Evolutionary conservation across 441 rosid genomes (phyloP).

Genomic region (Aleurites moluccanus): DNA sequence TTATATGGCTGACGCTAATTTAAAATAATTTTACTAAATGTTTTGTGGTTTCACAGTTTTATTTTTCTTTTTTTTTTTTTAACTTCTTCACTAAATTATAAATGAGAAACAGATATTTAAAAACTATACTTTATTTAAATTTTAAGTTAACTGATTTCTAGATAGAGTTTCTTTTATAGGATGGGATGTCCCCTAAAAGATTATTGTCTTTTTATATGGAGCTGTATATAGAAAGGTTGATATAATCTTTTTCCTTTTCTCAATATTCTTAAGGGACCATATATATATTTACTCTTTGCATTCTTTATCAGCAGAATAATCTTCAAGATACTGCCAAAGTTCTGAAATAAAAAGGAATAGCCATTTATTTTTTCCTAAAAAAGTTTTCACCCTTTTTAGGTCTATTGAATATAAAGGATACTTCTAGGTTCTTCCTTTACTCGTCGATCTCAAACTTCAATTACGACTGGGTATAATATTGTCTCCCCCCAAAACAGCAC

Average conservation of each 20-base stretch:
- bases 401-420: neutral
- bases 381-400: neutral
- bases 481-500: neutral
- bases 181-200: too few relatives aligned
- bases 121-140: too few relatives aligned
- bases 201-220: neutral
- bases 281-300: neutral
- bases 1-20: too few relatives aligned
- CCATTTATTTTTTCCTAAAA: neutral
- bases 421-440: neutral
- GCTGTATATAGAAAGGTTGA: neutral
- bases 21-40: too few relatives aligned
- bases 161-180: too few relatives aligned
- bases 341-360: too few relatives aligned
- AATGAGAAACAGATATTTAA: neutral
- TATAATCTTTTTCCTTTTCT: neutral
- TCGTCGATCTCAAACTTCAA: neutral
- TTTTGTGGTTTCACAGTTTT: neutral
- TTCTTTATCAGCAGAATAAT: neutral
- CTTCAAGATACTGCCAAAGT: neutral
- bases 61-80: too few relatives aligned
- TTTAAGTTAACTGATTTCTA: too few relatives aligned
- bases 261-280: constrained; percentile 14
- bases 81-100: neutral
- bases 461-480: neutral